Conservation (phyloP, 306 rosid genomes). For the Vigna radiata region DNA sequence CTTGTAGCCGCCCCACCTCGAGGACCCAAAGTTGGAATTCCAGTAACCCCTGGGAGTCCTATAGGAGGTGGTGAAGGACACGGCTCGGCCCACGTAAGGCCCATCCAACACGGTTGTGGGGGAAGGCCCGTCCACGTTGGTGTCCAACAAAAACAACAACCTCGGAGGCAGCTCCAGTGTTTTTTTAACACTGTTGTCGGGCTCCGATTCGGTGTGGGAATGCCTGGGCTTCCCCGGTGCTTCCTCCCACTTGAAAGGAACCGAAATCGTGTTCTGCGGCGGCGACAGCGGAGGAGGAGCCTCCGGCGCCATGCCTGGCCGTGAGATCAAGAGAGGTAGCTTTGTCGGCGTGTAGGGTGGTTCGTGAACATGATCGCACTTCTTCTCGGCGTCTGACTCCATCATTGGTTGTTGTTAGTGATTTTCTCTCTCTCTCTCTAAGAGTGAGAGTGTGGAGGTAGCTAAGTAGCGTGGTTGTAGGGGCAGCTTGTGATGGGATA, state of each 20-base stretch:
- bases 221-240: slow-evolving; percentile 88
- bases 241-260: slow-evolving; percentile 96
- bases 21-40: slow-evolving; percentile 64
- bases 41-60: slow-evolving; percentile 51
- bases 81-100: slow-evolving; percentile 71
- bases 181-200: slow-evolving; percentile 42
- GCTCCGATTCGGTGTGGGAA: slow-evolving; percentile 44
- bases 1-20: slow-evolving; percentile 68
- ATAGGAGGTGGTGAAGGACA: slow-evolving; percentile 62
- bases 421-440: neutral
- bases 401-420: slow-evolving; percentile 1
- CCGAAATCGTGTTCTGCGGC: slow-evolving; percentile 53
- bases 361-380: slow-evolving; percentile 16
- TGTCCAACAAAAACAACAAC: slow-evolving; percentile 53
- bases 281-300: slow-evolving; percentile 60
- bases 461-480: neutral
- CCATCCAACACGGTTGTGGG: slow-evolving; percentile 80
- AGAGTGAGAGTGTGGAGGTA: neutral
- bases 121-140: slow-evolving; percentile 52
- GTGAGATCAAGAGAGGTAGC: slow-evolving; percentile 56
- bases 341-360: slow-evolving; percentile 41
- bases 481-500: slow-evolving; percentile 31
- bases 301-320: slow-evolving; percentile 52
- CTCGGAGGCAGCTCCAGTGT: slow-evolving; percentile 89
- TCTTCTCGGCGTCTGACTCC: slow-evolving; percentile 35